Evolutionary conservation across 2,329 filamentous ascomycete species (phyloP).

Genomic region (Xylaria sp.): DNA sequence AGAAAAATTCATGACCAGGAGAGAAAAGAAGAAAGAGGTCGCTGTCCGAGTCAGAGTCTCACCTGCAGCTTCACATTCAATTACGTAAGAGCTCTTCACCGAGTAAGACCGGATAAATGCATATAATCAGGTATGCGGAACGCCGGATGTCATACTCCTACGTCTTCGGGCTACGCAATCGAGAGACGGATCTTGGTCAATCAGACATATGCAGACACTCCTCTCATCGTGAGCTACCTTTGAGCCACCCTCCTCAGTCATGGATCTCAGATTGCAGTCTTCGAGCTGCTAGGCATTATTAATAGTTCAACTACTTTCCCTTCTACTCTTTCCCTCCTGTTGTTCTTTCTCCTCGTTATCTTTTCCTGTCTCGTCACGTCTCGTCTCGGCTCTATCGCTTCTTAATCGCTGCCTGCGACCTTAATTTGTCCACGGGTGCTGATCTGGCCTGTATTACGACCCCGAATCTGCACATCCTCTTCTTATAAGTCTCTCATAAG

Average conservation of each 20-base stretch:
- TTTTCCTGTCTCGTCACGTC: neutral
- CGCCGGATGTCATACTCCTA: too few relatives aligned
- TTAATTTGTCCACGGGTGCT: neutral
- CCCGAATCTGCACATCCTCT: neutral
- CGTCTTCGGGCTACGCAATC: too few relatives aligned
- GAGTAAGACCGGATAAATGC: too few relatives aligned
- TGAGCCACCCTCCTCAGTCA: neutral
- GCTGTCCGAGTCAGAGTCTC: too few relatives aligned
- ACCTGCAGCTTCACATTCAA: too few relatives aligned
- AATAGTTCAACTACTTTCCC: neutral
- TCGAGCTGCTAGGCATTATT: neutral
- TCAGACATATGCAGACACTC: neutral
- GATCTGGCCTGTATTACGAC: conserved; percentile 15
- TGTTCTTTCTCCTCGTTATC: neutral
- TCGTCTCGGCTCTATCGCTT: neutral
- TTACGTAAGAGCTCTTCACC: too few relatives aligned
- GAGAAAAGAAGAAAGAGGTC: too few relatives aligned
- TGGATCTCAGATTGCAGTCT: neutral
- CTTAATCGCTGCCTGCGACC: neutral
- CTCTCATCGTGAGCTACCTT: neutral
- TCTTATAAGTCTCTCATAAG: neutral
- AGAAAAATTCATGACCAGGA: too few relatives aligned
- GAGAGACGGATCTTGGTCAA: too few relatives aligned
- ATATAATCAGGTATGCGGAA: too few relatives aligned
- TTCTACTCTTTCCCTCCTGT: neutral